Evolutionary conservation across 257 asterid species (phyloP).

Genomic region (Ajuga chamaepitys): DNA sequence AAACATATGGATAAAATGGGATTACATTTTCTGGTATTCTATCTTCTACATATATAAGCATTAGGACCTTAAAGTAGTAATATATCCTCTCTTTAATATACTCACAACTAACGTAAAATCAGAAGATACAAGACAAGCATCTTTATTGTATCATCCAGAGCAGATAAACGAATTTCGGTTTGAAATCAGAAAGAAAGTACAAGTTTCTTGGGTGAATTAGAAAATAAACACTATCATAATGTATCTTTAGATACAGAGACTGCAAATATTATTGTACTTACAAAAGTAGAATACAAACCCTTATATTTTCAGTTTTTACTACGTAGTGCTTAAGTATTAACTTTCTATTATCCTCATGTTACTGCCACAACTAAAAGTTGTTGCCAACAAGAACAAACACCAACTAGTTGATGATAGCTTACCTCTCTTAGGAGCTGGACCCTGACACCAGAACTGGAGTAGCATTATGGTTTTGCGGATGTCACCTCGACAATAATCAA

Average conservation of each 20-base stretch:
- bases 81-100: neutral
- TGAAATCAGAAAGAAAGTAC: neutral
- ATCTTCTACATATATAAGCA: neutral
- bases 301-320: neutral
- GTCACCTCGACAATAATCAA: slow-evolving; percentile 65
- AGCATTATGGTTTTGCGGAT: slow-evolving; percentile 77
- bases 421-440: slow-evolving; percentile 52
- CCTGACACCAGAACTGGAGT: slow-evolving; percentile 97
- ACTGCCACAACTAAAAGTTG: neutral
- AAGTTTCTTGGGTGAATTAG: neutral
- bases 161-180: neutral
- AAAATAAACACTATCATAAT: neutral
- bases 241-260: neutral
- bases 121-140: neutral
- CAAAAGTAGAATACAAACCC: neutral
- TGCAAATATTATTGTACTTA: neutral
- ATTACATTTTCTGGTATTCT: neutral
- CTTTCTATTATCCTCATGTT: neutral
- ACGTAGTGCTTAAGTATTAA: neutral
- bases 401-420: slow-evolving; percentile 15
- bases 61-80: neutral
- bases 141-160: neutral
- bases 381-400: slow-evolving; percentile 20
- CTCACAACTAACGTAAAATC: neutral
- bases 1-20: neutral